These are phyloP conservation scores for Penicillium pancosmium DNA, from an alignment of 495 filamentous ascomycete genomes.

Conservation along the genomic window DNA sequence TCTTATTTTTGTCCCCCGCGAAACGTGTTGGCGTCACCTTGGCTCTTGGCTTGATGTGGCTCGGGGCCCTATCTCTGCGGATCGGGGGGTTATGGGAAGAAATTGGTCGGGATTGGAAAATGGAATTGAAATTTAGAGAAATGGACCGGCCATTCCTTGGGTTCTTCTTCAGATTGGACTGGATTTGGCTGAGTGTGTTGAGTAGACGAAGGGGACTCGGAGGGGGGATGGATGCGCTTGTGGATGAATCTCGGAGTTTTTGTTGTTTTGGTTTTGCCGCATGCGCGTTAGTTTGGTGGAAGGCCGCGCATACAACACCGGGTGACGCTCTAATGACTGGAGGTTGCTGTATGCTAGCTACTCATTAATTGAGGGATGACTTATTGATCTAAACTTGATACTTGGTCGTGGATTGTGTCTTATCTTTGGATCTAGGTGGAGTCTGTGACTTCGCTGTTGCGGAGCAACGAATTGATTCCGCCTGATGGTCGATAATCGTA, in stretches of 20 bases:
- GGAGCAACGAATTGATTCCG: slow-evolving; percentile 10
- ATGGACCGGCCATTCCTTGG: neutral
- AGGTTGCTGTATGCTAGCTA: no score
- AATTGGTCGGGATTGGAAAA: neutral
- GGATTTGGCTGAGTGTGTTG: neutral
- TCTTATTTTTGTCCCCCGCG: neutral
- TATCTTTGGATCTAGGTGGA: slow-evolving; percentile 13
- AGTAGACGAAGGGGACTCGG: no score
- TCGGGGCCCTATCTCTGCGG: neutral
- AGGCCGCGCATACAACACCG: neutral
- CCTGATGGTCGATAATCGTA: neutral
- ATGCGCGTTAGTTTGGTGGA: slow-evolving; percentile 16
- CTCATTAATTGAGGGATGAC: no score
- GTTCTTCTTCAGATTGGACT: neutral
- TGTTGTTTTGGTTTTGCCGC: slow-evolving; percentile 35
- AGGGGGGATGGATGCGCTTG: neutral
- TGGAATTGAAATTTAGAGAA: neutral
- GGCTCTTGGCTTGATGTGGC: neutral
- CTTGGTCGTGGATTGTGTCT: neutral
- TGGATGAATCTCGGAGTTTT: slow-evolving; percentile 17
- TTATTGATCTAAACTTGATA: no score
- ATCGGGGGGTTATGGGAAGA: neutral
- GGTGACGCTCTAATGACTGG: neutral
- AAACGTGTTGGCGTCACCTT: slow-evolving; percentile 4
- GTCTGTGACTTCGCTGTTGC: slow-evolving; percentile 6